These are phyloP conservation scores for Emericellopsis atlantica DNA, from an alignment of 2,329 filamentous ascomycete genomes.

Conservation along the genomic window DNA sequence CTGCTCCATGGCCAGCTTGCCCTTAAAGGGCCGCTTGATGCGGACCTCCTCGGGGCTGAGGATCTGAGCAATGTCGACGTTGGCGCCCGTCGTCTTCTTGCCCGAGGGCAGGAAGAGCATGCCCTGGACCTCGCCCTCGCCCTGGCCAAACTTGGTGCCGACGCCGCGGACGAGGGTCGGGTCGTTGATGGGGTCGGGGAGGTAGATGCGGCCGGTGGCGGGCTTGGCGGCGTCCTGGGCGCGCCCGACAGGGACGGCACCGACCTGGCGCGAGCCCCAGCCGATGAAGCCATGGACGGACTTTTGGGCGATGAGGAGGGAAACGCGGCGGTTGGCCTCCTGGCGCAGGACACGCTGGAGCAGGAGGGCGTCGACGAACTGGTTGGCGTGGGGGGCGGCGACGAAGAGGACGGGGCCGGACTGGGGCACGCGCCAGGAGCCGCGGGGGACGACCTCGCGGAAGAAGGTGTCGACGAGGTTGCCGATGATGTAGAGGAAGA, in stretches of 20 bases:
- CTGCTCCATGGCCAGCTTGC: constrained; percentile 61
- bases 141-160: constrained; percentile 68
- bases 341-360: constrained; percentile 81
- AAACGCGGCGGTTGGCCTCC: constrained; percentile 79
- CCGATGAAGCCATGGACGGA: constrained; percentile 93
- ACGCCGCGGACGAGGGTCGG: constrained; percentile 68
- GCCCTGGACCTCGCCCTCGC: constrained; percentile 62
- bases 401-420: constrained; percentile 88
- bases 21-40: constrained; percentile 79
- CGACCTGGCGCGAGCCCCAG: constrained; percentile 69
- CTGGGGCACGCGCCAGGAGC: constrained; percentile 87
- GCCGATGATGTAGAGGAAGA: constrained; percentile 64
- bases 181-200: constrained; percentile 77
- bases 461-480: constrained; percentile 94
- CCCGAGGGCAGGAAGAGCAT: constrained; percentile 77
- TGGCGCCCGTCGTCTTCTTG: constrained; percentile 65
- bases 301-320: constrained; percentile 89
- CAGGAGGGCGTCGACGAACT: constrained; percentile 94
- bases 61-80: constrained; percentile 74
- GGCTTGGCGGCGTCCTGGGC: constrained; percentile 81
- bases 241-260: constrained; percentile 84
- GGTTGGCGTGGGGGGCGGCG: constrained; percentile 92
- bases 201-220: constrained; percentile 68
- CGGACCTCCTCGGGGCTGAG: constrained; percentile 68
- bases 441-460: constrained; percentile 88